These are phyloP conservation scores for Acanthamoeba royreba DNA, from an alignment of 208 protist species.

Conservation along the genomic window DNA sequence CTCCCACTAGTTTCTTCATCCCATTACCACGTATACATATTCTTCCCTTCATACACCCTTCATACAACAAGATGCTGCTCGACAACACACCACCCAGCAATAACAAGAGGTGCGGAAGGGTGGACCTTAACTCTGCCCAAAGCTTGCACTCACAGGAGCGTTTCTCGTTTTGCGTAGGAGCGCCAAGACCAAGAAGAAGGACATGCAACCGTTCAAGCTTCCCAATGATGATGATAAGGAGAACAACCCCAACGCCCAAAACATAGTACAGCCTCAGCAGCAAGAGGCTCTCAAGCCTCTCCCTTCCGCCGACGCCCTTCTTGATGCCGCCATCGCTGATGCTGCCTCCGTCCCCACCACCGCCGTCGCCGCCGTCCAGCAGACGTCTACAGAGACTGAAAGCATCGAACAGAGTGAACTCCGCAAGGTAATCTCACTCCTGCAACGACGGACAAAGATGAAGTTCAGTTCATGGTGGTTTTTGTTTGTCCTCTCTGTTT, in stretches of 20 bases:
- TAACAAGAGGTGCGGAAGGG: background rate
- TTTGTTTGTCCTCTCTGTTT: slow-evolving; percentile 11
- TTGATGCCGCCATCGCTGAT: background rate
- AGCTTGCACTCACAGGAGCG: background rate
- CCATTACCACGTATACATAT: background rate
- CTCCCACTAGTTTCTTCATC: background rate
- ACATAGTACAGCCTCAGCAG: background rate
- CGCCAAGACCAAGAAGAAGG: background rate
- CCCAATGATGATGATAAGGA: background rate
- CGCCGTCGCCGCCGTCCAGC: background rate
- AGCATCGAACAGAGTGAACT: background rate
- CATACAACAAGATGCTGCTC: background rate
- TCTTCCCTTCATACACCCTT: background rate
- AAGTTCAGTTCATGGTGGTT: slow-evolving; percentile 20
- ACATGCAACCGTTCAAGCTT: background rate
- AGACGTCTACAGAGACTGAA: background rate
- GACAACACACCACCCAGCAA: background rate
- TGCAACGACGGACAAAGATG: background rate
- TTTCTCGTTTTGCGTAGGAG: background rate
- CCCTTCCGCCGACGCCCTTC: too few species aligned
- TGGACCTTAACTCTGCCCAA: background rate
- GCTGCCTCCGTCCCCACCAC: background rate
- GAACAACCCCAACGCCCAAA: background rate
- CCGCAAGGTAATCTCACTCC: background rate
- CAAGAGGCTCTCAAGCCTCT: background rate